Base-by-base conservation (phyloP, 805 yeast species). In the Zygotorulaspora sp. region DNA sequence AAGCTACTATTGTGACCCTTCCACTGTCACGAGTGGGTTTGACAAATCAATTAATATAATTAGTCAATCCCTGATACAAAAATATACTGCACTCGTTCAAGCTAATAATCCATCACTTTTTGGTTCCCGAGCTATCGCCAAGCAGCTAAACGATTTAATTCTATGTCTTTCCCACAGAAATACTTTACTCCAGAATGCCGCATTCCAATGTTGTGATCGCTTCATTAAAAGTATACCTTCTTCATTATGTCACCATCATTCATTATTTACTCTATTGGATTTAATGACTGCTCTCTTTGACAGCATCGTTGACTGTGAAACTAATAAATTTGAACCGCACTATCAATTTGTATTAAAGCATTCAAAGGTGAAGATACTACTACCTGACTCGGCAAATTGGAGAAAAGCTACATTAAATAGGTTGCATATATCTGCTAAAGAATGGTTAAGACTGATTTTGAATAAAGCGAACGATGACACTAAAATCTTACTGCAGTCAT, bases 281-380 rank as follows among this genome's bases (percentile, higher is more conserved):
- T 70, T 90, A 40, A 67, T 94, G 53, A 76, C 84, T 1, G 66
- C 87, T 28, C 63, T 90, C 34, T 86, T 84, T 61, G 81, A 83
- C 44, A 80, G 95, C 64, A 75, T 86, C 27, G 67, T 80, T 27
- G 96, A 89, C 59, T 87, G 89, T 5, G 94, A 84, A 46, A 74
- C 80, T 13, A 83, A 83, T 56, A 86, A 78, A 58, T 90, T 86
- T 57, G 86, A 83, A 41, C 97, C 97, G 3, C 74, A 78, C n/a
- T 77, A 82, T 23, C 72, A 72, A 24, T 89, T 82, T 53, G 49
- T 48, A 14, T 64, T 78, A 35, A 62, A 66, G 13, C 68, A 67
- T 45, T 62, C 70, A 1, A 32, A 47, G 13, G 47, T 42, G 2
- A 67, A 55, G 50, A 73, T 50, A 41, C 51, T 60, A 21, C 44